Conservation (phyloP, 148 eudicot species). For the Gaultheria prostrata region DNA sequence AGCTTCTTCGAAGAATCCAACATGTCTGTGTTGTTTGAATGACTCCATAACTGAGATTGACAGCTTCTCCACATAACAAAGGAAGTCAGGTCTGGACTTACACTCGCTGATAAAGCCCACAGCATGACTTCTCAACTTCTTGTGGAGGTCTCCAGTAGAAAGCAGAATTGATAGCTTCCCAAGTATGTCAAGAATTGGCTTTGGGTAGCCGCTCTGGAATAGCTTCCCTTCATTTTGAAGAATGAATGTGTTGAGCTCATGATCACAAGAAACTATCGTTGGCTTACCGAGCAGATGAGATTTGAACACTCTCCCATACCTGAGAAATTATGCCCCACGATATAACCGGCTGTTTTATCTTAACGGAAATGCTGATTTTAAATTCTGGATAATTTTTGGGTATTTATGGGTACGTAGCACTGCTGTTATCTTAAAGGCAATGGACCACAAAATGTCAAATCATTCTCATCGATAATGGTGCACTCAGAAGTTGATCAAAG, state of each 20-base stretch:
- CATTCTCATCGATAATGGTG: too few species aligned
- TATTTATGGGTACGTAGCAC: too few species aligned
- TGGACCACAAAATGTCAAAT: too few species aligned
- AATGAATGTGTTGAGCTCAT: too few species aligned
- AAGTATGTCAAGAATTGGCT: constrained; percentile 39
- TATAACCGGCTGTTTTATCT: too few species aligned
- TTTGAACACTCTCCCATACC: constrained; percentile 55
- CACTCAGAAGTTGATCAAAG: too few species aligned
- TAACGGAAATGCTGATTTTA: too few species aligned
- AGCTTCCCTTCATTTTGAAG: constrained; percentile 53
- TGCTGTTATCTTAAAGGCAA: too few species aligned
- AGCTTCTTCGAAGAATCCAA: constrained; percentile 16
- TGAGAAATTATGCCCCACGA: too few species aligned
- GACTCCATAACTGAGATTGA: constrained; percentile 29
- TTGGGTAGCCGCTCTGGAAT: constrained; percentile 48
- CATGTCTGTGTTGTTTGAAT: constrained; percentile 23
- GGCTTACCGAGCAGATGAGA: constrained; percentile 49
- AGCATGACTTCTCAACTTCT: constrained; percentile 35
- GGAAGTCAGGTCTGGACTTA: constrained; percentile 37
- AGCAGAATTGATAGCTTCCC: constrained; percentile 47
- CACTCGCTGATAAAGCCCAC: constrained; percentile 30
- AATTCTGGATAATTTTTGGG: too few species aligned
- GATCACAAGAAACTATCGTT: constrained; percentile 55
- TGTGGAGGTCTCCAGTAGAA: constrained; percentile 44
- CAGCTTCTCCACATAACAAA: constrained; percentile 29